Conservation (phyloP, 1,139 yeast genomes). For the Candida albicans region DNA sequence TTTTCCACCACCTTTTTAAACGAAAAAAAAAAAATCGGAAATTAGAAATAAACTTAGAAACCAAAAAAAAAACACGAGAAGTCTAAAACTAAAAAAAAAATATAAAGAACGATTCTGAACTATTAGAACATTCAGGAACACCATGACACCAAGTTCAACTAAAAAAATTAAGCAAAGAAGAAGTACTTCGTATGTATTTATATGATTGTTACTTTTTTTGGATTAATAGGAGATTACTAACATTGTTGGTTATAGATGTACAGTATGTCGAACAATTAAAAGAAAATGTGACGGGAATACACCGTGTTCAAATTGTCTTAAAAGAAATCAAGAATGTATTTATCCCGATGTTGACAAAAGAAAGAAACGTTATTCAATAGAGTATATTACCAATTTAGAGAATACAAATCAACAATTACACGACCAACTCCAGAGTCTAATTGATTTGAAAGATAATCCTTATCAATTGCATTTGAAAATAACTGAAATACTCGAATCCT, state of each 20-base stretch:
- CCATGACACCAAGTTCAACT: background rate
- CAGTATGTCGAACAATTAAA: constrained; percentile 17
- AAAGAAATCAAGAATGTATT: constrained; percentile 12
- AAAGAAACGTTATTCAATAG: constrained; percentile 13
- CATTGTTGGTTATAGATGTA: constrained; percentile 10
- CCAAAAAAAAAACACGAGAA: no score
- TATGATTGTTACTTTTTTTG: background rate
- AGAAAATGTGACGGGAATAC: constrained; percentile 18
- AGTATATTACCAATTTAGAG: constrained; percentile 11
- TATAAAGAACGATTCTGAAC: no score
- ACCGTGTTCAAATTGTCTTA: constrained; percentile 19
- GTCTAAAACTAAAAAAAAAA: no score
- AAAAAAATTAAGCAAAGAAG: constrained; percentile 1
- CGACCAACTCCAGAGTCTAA: constrained; percentile 4
- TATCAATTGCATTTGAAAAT: constrained; percentile 1
- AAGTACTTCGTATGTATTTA: constrained; percentile 2
- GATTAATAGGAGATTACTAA: constrained; percentile 1
- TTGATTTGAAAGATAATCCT: constrained; percentile 7
- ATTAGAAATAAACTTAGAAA: no score
- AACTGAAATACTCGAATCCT: background rate
- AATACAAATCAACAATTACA: constrained; percentile 6
- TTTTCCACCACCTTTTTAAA: no score
- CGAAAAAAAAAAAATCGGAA: no score
- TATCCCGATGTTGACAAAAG: constrained; percentile 13
- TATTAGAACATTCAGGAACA: no score